Base-by-base conservation (phyloP, 305 asterid species). In the Salvia sclarea region DNA sequence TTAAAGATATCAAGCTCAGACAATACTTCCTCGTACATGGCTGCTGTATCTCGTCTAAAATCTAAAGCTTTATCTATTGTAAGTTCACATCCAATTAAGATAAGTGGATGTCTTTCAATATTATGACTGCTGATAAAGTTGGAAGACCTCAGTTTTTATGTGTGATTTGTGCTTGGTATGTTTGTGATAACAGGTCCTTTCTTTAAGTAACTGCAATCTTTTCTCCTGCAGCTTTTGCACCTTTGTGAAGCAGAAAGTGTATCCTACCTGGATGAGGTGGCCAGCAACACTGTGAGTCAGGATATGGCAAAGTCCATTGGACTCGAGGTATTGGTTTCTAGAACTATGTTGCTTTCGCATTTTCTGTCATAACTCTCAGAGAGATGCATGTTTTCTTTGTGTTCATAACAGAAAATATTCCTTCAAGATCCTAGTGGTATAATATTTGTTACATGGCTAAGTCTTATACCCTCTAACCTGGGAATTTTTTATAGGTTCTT, bases 201-300 rank as follows among this genome's bases (percentile, higher is more conserved):
- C 53, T 53, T 43, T 52, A 70, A 60, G 68, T 66, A 73, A 66
- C 61, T 71, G 71, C 35, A 24, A 61, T 68, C 49, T 50, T 17
- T 71, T 37, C 48, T 75, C 25, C 64, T 85, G 90, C 94, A 95
- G 99, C 90, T 95, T 57, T 77, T 88, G 87, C 81, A 84, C 81
- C 99, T 95, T 20, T 95, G 98, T 45, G 99, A 95, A 83, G 89
- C 95, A 12, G 99, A 95, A 79, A 85, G 83, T 62, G 86, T 86
- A 3, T 92, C 99, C 71, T 95, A 89, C 85, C 84, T 95, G 84
- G 99, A 95, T 66, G 99, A 89, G 82, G 97, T 92, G 70, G 92
- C 97, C 73, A 87, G 92, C 80, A 84, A 80, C 60, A 78, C 82
- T 47, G 70, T 73, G 73, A 81, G 91, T 82, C 89, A 81, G 84